Evolutionary conservation across 768 basidiomycete genomes (phyloP), one percentile per base, ranked within the genome.

Genomic region (Suillus sp.): DNA sequence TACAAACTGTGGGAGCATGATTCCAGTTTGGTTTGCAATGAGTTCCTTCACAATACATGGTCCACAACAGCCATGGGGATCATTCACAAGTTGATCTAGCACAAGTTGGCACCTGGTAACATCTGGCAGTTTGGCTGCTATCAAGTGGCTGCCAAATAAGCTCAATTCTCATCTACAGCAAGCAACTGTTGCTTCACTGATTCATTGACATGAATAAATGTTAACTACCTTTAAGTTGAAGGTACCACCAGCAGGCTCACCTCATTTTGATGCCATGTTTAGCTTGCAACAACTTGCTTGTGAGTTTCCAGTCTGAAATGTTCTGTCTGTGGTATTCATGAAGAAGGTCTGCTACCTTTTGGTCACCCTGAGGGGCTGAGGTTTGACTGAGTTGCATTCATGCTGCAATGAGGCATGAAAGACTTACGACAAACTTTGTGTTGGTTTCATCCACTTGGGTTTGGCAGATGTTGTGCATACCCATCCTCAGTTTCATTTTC

Each of bases 181-280:
- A 22, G 45, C 13, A 25, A 47, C 45, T 14, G 22, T 47, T 25
- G 45, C 45, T 47, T 47, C 45, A 47, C 45, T 47, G 45, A 16
- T 22, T 43, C 9, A 22, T 45, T 2, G 10, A 45, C 43, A 45
- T 22, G n/a, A 9, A 10, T 11, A 22, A 45, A 22, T 4, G 0
- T 37, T 37, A 37, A 37, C 11, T 37, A 37, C 35, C 35, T 45
- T 4, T 45, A 0, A 22, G 22, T 47, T 13, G 22, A 47, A 2
- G 0, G 45, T 4, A 14, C 22, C 22, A 47, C 4, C 4, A 0
- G 1, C 2, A 40, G 11, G 51, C 60, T 61, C 45, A 61, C 50
- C 45, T 48, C 60, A 61, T 61, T 50, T 48, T 61, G 50, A 77
- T 68, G 1, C 67, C 65, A 68, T 75, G 70, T 37, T 75, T 74